phyloP scores from a whole-genome alignment of 1,139 yeast species.

The Sugiyamaella japonica region DNA sequence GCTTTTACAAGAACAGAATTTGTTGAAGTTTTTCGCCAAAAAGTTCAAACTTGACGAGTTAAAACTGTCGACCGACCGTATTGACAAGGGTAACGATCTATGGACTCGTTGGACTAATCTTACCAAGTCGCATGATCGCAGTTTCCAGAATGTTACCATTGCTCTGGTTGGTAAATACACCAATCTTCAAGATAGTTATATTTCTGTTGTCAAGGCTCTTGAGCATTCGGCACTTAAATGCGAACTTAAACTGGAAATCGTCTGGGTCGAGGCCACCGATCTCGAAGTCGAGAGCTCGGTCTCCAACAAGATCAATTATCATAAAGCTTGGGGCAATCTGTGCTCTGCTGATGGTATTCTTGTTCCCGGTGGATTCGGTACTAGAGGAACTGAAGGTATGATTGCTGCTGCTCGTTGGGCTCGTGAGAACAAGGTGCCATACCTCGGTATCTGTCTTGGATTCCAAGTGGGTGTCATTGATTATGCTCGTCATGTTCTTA shows the following conservation, averaged over 20 bases:
- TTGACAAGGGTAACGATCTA: constrained; percentile 63
- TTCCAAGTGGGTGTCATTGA: constrained; percentile 97
- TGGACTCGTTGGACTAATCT: constrained; percentile 77
- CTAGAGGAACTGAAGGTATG: constrained; percentile 99
- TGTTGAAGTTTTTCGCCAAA: constrained; percentile 69
- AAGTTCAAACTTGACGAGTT: constrained; percentile 65
- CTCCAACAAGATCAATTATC: constrained; percentile 71
- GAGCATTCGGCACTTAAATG: constrained; percentile 95
- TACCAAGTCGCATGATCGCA: constrained; percentile 74
- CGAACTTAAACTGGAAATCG: constrained; percentile 76
- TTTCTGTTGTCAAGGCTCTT: constrained; percentile 90
- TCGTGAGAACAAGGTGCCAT: constrained; percentile 90
- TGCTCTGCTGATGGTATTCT: constrained; percentile 96
- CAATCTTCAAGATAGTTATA: constrained; percentile 88
- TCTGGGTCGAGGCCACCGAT: constrained; percentile 95
- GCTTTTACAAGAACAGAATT: constrained; percentile 80
- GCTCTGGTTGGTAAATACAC: constrained; percentile 98
- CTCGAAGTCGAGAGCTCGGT: constrained; percentile 72
- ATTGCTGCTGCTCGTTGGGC: constrained; percentile 96
- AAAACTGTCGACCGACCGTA: constrained; percentile 54
- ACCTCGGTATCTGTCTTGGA: constrained; percentile 95
- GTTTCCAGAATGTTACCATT: constrained; percentile 84
- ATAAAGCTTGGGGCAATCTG: constrained; percentile 92
- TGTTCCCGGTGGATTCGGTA: constrained; percentile 98
- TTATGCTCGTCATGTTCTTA: constrained; percentile 79